Evolutionary conservation across 768 basidiomycete genomes (phyloP).

Genomic region (Tricholomella constricta): DNA sequence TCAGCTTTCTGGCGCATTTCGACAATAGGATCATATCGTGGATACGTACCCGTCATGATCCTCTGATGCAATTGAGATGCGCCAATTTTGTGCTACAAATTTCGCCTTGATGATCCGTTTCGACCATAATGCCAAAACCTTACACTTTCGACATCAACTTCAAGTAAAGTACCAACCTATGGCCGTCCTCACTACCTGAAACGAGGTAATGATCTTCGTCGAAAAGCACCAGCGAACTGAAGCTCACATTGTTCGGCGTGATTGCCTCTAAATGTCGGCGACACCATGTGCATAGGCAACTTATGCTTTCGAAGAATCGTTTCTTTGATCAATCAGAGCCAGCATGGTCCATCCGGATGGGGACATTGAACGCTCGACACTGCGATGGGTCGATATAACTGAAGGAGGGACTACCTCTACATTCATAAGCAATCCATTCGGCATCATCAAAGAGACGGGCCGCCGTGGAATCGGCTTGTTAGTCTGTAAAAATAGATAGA

Average conservation of each 20-base stretch:
- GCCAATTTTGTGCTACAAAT: not conserved
- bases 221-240: not conserved
- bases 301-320: not conserved
- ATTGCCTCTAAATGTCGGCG: too few species aligned
- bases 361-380: not conserved
- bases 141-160: too few species aligned
- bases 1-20: not conserved
- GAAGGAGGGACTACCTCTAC: not conserved
- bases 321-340: not conserved
- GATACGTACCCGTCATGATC: not conserved
- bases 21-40: not conserved
- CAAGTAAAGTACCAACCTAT: too few species aligned
- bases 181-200: not conserved
- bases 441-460: not conserved
- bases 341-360: not conserved
- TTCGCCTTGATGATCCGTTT: not conserved
- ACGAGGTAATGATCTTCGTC: too few species aligned
- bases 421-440: not conserved
- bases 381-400: not conserved
- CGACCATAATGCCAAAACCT: not conserved
- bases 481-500: not conserved
- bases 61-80: not conserved
- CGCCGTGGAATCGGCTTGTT: not conserved
- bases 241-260: not conserved
- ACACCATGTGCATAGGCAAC: not conserved